Conservation (phyloP, 129 eudicot genomes). For the Saussurea involucrata region DNA sequence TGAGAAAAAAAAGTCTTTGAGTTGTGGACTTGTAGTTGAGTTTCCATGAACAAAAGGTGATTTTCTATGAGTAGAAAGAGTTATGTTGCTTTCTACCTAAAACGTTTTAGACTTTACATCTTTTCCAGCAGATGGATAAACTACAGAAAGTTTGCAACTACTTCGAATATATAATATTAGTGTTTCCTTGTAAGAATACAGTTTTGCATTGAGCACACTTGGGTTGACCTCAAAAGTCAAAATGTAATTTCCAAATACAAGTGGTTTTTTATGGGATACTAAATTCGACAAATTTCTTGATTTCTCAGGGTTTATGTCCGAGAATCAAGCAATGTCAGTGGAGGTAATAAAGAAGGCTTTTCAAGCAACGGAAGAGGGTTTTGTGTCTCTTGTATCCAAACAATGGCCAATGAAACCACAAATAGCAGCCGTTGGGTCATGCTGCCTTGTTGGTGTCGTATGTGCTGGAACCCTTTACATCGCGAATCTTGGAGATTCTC, state of each 20-base stretch:
- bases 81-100: neutral
- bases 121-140: neutral
- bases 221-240: neutral
- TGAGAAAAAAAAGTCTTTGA: neutral
- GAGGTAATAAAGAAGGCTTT: constrained; percentile 89
- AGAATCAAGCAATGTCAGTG: constrained; percentile 79
- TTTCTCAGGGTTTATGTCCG: constrained; percentile 68
- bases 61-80: neutral
- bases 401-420: constrained; percentile 89
- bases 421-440: constrained; percentile 95
- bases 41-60: neutral
- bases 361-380: constrained; percentile 94
- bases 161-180: neutral
- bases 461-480: constrained; percentile 73
- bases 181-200: neutral
- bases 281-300: neutral
- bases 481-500: constrained; percentile 91
- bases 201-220: neutral
- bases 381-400: constrained; percentile 62
- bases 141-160: neutral
- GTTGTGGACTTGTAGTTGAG: neutral
- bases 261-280: constrained; percentile 3
- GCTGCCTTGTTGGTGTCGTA: constrained; percentile 84
- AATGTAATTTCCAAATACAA: neutral
- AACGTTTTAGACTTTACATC: neutral